Percentiles rank a stretch among this genome's conserved stretches.
Evolutionary conservation across 1,139 yeast species (phyloP).

Genomic region (Taphrina confusa): DNA sequence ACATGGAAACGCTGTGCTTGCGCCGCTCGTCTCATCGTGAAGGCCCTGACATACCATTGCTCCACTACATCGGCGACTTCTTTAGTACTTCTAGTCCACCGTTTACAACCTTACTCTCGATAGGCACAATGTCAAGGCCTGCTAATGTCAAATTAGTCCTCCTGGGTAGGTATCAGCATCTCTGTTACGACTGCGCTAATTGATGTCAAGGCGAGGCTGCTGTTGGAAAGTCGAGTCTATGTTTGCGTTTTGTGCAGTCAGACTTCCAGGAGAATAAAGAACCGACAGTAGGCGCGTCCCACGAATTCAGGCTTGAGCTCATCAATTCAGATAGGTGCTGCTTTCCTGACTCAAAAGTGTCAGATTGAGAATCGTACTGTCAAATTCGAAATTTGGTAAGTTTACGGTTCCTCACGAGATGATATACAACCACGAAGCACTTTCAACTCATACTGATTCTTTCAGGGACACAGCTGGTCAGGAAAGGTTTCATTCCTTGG

Average conservation of each 20-base stretch:
- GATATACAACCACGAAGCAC: constrained; percentile 36
- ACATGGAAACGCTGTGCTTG: constrained; percentile 14
- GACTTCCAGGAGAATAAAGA: constrained; percentile 93
- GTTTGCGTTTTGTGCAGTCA: constrained; percentile 86
- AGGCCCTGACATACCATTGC: neutral
- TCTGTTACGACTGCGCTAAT: neutral
- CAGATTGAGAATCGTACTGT: constrained; percentile 85
- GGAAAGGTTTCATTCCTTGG: constrained; percentile 92
- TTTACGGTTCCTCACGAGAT: neutral
- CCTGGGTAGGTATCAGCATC: constrained; percentile 33
- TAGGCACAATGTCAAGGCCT: constrained; percentile 14
- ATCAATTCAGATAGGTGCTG: constrained; percentile 67
- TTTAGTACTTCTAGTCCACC: neutral
- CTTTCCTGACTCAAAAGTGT: constrained; percentile 92
- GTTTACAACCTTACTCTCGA: too few species aligned
- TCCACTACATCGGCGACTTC: neutral
- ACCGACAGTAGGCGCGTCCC: constrained; percentile 17
- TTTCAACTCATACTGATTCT: neutral
- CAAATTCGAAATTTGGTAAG: constrained; percentile 87
- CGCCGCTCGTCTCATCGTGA: constrained; percentile 12
- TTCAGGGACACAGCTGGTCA: constrained; percentile 88
- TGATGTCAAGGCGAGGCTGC: constrained; percentile 90
- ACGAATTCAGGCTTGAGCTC: neutral
- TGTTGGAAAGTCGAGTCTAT: constrained; percentile 92
- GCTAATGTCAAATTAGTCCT: constrained; percentile 40